phyloP scores from a whole-genome alignment of 495 filamentous ascomycete species.

The Aspergillus panamensis region DNA sequence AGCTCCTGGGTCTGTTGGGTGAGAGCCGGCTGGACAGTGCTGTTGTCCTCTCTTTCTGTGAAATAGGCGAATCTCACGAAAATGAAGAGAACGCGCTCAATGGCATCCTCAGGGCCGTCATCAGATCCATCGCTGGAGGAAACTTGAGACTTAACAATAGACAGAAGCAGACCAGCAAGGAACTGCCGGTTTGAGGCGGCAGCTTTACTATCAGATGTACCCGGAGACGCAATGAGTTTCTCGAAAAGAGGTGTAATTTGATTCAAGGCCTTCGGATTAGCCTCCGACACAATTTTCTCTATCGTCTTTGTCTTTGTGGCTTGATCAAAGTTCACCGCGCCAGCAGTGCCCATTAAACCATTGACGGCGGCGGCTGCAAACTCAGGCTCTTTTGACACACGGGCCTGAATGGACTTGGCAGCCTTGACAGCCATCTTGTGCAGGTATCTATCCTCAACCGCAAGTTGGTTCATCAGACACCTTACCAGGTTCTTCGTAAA shows the following conservation, averaged over 20 bases:
- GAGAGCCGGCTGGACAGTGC: constrained; percentile 39
- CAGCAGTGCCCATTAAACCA: constrained; percentile 63
- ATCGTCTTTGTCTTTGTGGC: constrained; percentile 86
- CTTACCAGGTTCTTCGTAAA: constrained; percentile 82
- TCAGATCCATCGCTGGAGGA: constrained; percentile 33
- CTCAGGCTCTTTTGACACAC: constrained; percentile 61
- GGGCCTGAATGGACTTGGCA: constrained; percentile 61
- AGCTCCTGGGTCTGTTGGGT: constrained; percentile 62
- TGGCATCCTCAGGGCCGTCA: constrained; percentile 30
- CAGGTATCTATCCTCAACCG: constrained; percentile 78
- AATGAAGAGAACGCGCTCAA: constrained; percentile 41
- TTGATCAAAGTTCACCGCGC: constrained; percentile 77
- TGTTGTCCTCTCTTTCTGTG: constrained; percentile 25
- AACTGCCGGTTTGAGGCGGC: constrained; percentile 47
- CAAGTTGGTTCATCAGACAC: constrained; percentile 81
- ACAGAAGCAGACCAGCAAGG: constrained; percentile 46
- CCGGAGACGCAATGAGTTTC: constrained; percentile 37
- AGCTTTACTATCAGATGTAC: constrained; percentile 40
- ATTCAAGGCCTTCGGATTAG: constrained; percentile 47
- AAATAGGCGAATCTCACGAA: constrained; percentile 47
- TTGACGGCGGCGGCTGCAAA: constrained; percentile 57
- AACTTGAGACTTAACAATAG: constrained; percentile 41
- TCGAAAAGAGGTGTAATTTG: constrained; percentile 43
- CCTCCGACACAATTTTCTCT: constrained; percentile 64
- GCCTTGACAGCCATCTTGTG: constrained; percentile 74